Evolutionary conservation across 805 yeast species (phyloP), one percentile per base, ranked within the genome.

Genomic region (Lipomyces anomalus): DNA sequence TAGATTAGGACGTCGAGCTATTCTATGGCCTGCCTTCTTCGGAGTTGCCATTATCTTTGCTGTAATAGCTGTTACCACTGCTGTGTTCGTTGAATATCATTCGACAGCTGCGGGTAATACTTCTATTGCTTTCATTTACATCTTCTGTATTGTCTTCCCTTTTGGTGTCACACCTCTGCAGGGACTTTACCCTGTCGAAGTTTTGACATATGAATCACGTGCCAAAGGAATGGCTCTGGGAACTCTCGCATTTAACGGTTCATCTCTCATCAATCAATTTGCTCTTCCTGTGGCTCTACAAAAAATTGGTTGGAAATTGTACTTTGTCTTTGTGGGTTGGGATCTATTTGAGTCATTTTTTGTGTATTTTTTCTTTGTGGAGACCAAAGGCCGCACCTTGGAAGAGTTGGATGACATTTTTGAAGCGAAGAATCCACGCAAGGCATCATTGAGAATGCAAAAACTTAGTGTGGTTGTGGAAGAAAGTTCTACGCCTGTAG

Each of bases 371-470:
- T 74, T 74, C 57, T 75, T 71, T 68, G 84, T 83, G 28, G 85
- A 79, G 58, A 79, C 85, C 20, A 75, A 70, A 53, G 81, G 80
- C 22, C 70, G 70, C 60, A 68, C 79, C 45, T 70, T 78, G 63
- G 84, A 78, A 63, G 80, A 77, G 60, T 74, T 78, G 57, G 63
- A 67, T 32, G 55, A 55, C 36, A 49, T 67, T 5, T 66, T 66
- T 44, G 40, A 47, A 18, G 44, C 52, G 20, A 34, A 35, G 22
- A 37, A 44, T 35, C 51, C 51, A 13, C 48, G 43, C 7, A 36
- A 41, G 34, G 40, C 38, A 16, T 45, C 50, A 18, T 33, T 33
- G n/a, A n/a, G n/a, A n/a, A n/a, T n/a, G n/a, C n/a, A n/a, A n/a
- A n/a, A n/a, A n/a, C n/a, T n/a, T n/a, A n/a, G n/a, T n/a, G n/a